Conservation (phyloP, 176 grass and related monocot species). For the Aegilops tauschii region DNA sequence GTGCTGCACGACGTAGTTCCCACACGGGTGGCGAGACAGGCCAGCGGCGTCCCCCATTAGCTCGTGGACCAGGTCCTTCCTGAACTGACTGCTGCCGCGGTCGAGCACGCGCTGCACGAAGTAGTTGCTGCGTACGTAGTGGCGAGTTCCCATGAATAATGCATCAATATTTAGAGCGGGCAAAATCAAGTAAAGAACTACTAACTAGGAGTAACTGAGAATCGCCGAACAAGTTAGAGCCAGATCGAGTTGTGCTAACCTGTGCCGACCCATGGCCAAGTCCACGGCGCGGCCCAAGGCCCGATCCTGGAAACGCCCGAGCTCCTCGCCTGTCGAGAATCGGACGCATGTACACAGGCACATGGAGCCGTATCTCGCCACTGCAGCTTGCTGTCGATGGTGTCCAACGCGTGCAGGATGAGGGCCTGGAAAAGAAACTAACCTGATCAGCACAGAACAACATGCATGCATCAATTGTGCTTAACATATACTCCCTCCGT, state of each 20-base stretch:
- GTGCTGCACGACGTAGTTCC: conserved; percentile 27
- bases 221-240: too few relatives aligned
- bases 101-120: conserved; percentile 15
- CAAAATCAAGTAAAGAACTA: too few relatives aligned
- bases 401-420: too few relatives aligned
- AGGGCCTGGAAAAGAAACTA: too few relatives aligned
- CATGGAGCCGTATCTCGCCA: background rate
- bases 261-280: background rate
- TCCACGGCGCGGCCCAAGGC: background rate
- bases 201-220: too few relatives aligned
- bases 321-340: background rate
- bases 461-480: too few relatives aligned
- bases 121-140: conserved; percentile 7
- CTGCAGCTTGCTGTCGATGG: background rate
- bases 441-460: too few relatives aligned
- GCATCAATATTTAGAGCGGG: too few relatives aligned
- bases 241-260: background rate
- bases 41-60: background rate
- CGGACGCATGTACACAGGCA: background rate
- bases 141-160: too few relatives aligned
- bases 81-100: background rate
- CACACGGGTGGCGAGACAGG: conserved; percentile 5
- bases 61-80: background rate
- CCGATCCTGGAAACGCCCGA: background rate
- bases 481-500: too few relatives aligned